These are phyloP conservation scores for Nakazawaea peltata DNA, from an alignment of 805 yeast genomes.

Conservation along the genomic window DNA sequence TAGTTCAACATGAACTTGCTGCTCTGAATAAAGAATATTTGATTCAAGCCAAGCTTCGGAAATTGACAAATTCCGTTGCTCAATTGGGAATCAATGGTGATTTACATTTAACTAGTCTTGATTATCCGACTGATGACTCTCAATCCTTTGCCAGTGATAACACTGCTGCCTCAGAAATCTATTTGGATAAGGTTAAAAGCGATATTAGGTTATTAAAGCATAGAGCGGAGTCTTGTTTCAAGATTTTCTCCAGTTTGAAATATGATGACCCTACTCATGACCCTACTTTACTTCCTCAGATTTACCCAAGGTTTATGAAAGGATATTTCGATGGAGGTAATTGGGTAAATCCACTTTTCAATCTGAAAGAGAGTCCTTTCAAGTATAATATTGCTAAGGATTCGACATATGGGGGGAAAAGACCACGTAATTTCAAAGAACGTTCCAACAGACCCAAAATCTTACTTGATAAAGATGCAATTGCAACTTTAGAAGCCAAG, in stretches of 20 bases:
- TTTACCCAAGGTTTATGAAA: constrained; percentile 60
- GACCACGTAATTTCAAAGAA: constrained; percentile 2
- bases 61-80: constrained; percentile 46
- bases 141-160: constrained; percentile 1
- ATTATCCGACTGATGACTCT: not conserved
- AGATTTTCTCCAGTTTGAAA: constrained; percentile 13
- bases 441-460: constrained; percentile 25
- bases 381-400: not conserved
- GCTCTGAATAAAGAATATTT: constrained; percentile 37
- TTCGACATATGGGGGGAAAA: not conserved
- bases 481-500: constrained; percentile 26
- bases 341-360: constrained; percentile 64
- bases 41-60: constrained; percentile 41
- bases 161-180: constrained; percentile 7
- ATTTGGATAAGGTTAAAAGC: constrained; percentile 16
- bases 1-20: constrained; percentile 42
- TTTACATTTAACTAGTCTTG: constrained; percentile 35
- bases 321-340: constrained; percentile 72
- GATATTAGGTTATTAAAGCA: constrained; percentile 16
- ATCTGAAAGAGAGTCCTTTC: constrained; percentile 12
- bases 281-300: constrained; percentile 41
- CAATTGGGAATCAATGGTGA: constrained; percentile 60
- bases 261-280: constrained; percentile 11
- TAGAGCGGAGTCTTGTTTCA: constrained; percentile 13
- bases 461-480: constrained; percentile 42